A percentile compares a stretch with the other conserved stretches of the same genome.
phyloP scores from a whole-genome alignment of 75 land plant species.

The Gnetum montanum region DNA sequence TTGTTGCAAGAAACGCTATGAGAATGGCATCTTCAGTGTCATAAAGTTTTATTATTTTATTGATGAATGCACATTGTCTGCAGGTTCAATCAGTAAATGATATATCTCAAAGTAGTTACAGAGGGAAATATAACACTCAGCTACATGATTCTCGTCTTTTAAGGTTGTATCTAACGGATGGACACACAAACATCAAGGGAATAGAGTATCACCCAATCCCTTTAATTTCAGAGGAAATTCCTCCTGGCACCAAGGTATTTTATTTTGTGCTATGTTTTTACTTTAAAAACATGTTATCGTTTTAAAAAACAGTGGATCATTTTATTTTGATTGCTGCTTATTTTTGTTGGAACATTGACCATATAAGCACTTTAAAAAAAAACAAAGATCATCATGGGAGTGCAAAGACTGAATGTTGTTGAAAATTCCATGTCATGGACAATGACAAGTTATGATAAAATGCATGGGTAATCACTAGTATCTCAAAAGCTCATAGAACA shows the following conservation, averaged over 20 bases:
- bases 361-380: not conserved
- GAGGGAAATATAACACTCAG: conserved; percentile 9
- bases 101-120: conserved; percentile 37
- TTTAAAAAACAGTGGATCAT: no score
- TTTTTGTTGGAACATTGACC: no score
- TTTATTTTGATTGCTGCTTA: no score
- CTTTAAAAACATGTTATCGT: no score
- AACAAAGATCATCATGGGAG: not conserved
- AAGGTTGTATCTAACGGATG: conserved; percentile 61
- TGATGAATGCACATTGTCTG: not conserved
- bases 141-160: conserved; percentile 30
- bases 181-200: conserved; percentile 43
- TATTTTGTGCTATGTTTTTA: not conserved
- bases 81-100: conserved; percentile 60
- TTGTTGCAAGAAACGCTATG: no score
- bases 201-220: conserved; percentile 55
- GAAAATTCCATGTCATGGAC: no score
- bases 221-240: conserved; percentile 39
- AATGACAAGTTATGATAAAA: no score
- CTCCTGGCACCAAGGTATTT: conserved; percentile 82
- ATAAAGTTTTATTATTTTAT: not conserved
- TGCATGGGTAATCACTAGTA: no score
- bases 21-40: no score
- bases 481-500: no score
- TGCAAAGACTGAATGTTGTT: not conserved